phyloP scores from a whole-genome alignment of 2,329 filamentous ascomycete genomes.

The Neophaeococcomyces aloes region DNA sequence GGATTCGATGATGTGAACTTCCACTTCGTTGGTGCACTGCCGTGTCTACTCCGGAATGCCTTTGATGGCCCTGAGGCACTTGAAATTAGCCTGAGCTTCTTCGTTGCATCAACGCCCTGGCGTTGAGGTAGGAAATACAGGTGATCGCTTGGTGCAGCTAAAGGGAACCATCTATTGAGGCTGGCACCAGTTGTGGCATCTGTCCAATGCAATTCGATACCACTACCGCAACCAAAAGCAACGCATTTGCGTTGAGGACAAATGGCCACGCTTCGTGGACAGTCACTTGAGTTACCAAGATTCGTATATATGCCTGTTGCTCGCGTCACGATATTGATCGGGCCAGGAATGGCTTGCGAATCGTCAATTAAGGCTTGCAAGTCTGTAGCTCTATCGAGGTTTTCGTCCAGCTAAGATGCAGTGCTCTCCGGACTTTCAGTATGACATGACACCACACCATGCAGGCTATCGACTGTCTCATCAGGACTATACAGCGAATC shows the following conservation, averaged over 20 bases:
- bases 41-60: conserved; percentile 5
- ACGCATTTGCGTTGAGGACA: conserved; percentile 55
- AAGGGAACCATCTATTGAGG: conserved; percentile 30
- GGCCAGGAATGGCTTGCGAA: neutral
- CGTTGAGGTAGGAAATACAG: conserved; percentile 50
- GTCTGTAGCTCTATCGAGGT: neutral
- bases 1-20: conserved; percentile 9
- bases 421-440: conserved; percentile 7
- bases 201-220: conserved; percentile 55
- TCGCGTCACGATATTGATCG: conserved; percentile 6
- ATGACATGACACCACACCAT: neutral
- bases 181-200: conserved; percentile 36
- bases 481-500: neutral
- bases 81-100: conserved; percentile 53
- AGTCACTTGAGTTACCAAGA: conserved; percentile 51
- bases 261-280: conserved; percentile 54
- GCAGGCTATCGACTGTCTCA: neutral
- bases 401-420: conserved; percentile 2
- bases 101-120: conserved; percentile 41
- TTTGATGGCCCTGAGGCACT: conserved; percentile 39
- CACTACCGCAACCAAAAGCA: conserved; percentile 53
- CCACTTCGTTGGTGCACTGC: conserved; percentile 20
- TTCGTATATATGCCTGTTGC: conserved; percentile 32
- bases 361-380: neutral
- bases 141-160: conserved; percentile 33